Percentiles rank a stretch among this genome's conserved stretches.
These are phyloP conservation scores for Claviceps purpurea DNA, from an alignment of 2,329 filamentous ascomycete species.

Conservation along the genomic window DNA sequence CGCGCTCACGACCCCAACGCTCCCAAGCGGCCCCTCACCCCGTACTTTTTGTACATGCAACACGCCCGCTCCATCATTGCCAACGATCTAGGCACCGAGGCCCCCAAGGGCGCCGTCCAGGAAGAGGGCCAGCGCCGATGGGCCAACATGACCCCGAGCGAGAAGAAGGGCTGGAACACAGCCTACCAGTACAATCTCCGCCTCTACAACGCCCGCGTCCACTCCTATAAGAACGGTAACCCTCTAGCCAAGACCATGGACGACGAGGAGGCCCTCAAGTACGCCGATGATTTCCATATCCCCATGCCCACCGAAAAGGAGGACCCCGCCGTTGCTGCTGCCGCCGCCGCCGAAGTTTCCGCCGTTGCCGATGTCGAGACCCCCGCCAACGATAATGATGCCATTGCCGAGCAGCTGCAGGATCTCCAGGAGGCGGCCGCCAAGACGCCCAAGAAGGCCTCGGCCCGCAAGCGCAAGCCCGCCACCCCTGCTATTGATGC, in stretches of 20 bases:
- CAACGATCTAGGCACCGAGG: conserved; percentile 58
- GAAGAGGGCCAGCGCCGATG: conserved; percentile 79
- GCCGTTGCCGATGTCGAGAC: conserved; percentile 28
- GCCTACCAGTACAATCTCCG: conserved; percentile 55
- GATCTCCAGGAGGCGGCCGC: conserved; percentile 38
- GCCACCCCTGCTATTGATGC: conserved; percentile 27
- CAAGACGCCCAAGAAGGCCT: conserved; percentile 46
- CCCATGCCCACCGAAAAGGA: conserved; percentile 37
- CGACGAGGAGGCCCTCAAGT: conserved; percentile 45
- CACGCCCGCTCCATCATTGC: conserved; percentile 74
- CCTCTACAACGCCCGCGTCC: conserved; percentile 50
- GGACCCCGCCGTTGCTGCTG: conserved; percentile 15
- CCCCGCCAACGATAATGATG: conserved; percentile 35
- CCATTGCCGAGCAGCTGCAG: conserved; percentile 45
- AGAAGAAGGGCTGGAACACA: conserved; percentile 58
- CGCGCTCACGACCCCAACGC: conserved; percentile 80
- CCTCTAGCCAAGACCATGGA: conserved; percentile 44
- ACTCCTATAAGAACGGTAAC: conserved; percentile 51
- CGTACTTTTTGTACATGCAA: conserved; percentile 92
- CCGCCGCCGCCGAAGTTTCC: conserved; percentile 37
- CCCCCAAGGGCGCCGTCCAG: conserved; percentile 75
- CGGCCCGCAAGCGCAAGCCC: conserved; percentile 43
- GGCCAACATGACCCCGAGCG: conserved; percentile 58
- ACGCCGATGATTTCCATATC: conserved; percentile 45
- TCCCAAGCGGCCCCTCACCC: conserved; percentile 84